Base-by-base conservation (phyloP, 257 asterid genomes). In the Penstemon davidsonii region DNA sequence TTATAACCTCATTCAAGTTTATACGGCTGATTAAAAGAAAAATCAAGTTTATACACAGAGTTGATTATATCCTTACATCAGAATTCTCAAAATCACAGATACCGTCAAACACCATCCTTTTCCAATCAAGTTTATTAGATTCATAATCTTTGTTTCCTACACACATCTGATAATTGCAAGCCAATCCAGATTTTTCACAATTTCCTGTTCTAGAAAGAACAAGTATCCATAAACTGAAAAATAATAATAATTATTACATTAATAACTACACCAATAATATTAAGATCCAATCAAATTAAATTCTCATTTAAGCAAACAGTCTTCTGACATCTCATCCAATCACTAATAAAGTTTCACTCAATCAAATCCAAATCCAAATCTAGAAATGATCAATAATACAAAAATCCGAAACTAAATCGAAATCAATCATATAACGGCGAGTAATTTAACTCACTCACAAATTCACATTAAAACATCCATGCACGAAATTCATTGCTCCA, bases 321-420 rank as follows among this genome's bases (percentile, higher is more conserved):
- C 33, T 25, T 25, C 33, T 25, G 2, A 1, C 33, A 25, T 25
- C 33, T 25, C 33, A 25, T 25, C 33, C 33, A 62, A 42, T 38
- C 18, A 11, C 4, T n/a, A 42, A 67, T 42, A 18, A 39, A 9
- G 38, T 44, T 12, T 39, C 66, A n/a, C 13, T 8, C 68, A 60
- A 45, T 18, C 70, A 54, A 68, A 72, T 65, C 76, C 47, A 39
- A 66, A 66, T 11, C 54, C 55, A 63, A 71, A 18, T 49, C 52
- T 3, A 42, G 12, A 45, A 53, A 18, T 47, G 53, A 37, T n/a
- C 60, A 43, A 25, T n/a, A 43, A n/a, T 50, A 51, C 11, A 63
- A 70, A 25, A 25, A 25, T 25, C 33, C 33, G 33, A 25, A 25
- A 25, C 33, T 25, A 25, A 25, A 25, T 25, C 33, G 33, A 25